Evolutionary conservation across 1,139 yeast species (phyloP).

Genomic region (Nadsonia starkeyi-henricii): DNA sequence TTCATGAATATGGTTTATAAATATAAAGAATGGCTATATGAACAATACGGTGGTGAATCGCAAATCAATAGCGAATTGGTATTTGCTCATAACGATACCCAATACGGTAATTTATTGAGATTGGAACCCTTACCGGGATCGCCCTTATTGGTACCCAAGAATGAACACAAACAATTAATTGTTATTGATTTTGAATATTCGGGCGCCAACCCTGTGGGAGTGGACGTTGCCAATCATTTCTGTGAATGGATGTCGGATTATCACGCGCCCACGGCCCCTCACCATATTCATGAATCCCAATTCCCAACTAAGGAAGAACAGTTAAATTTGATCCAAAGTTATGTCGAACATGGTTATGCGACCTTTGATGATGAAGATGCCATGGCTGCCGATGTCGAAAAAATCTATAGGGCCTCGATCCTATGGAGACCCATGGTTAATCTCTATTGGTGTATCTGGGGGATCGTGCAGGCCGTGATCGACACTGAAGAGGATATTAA

Average conservation of each 20-base stretch:
- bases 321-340: slow-evolving; percentile 57
- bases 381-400: slow-evolving; percentile 42
- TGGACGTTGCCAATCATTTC: slow-evolving; percentile 77
- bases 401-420: slow-evolving; percentile 48
- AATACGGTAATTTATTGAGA: slow-evolving; percentile 68
- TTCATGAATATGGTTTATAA: slow-evolving; percentile 35
- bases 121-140: slow-evolving; percentile 31
- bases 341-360: slow-evolving; percentile 36
- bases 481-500: slow-evolving; percentile 17
- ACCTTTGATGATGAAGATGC: slow-evolving; percentile 21
- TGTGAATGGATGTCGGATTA: slow-evolving; percentile 97
- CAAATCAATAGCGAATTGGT: slow-evolving; percentile 38
- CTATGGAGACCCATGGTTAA: slow-evolving; percentile 76
- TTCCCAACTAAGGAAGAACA: slow-evolving; percentile 62
- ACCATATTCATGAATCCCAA: slow-evolving; percentile 37
- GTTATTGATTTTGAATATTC: slow-evolving; percentile 95
- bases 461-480: slow-evolving; percentile 48
- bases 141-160: slow-evolving; percentile 26
- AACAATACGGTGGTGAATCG: slow-evolving; percentile 33
- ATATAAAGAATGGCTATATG: slow-evolving; percentile 52
- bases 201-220: slow-evolving; percentile 86
- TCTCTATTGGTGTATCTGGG: slow-evolving; percentile 85
- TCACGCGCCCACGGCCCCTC: slow-evolving; percentile 49
- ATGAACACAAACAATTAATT: slow-evolving; percentile 62
- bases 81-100: slow-evolving; percentile 92